Percentiles rank a stretch among this genome's conserved stretches.
phyloP scores from a whole-genome alignment of 225 moss, liverwort and hornwort genomes.

The Takakia lepidozioides region DNA sequence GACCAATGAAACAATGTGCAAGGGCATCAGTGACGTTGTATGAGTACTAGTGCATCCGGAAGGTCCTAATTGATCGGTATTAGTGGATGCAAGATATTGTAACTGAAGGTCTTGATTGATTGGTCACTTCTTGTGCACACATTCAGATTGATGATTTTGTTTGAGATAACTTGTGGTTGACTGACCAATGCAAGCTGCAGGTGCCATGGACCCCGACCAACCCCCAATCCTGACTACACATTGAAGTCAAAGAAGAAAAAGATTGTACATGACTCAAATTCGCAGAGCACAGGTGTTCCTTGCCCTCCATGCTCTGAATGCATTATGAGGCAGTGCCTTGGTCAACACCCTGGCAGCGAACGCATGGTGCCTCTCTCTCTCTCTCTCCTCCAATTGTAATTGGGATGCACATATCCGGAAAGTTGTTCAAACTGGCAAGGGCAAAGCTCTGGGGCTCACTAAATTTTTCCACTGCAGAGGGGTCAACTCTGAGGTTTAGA shows the following conservation, averaged over 20 bases:
- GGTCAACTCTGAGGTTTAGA: too few relatives aligned
- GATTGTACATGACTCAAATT: conserved; percentile 17
- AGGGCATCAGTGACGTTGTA: too few relatives aligned
- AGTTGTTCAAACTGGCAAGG: too few relatives aligned
- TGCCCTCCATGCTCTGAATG: conserved; percentile 80
- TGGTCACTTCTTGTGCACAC: too few relatives aligned
- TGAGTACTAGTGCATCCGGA: too few relatives aligned
- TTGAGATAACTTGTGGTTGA: neutral
- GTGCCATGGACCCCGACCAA: conserved; percentile 77
- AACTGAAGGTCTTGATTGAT: too few relatives aligned
- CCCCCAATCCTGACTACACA: conserved; percentile 71
- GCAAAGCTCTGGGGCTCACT: too few relatives aligned
- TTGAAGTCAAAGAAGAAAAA: conserved; percentile 72
- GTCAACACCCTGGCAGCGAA: conserved; percentile 69
- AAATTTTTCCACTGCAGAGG: too few relatives aligned
- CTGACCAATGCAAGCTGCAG: conserved; percentile 23
- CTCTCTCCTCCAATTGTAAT: neutral
- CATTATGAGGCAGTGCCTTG: conserved; percentile 63
- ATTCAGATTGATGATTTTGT: too few relatives aligned
- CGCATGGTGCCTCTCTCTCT: conserved; percentile 37
- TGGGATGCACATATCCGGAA: too few relatives aligned
- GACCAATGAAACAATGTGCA: conserved; percentile 1
- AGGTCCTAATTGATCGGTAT: too few relatives aligned
- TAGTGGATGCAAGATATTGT: too few relatives aligned
- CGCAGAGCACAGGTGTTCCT: conserved; percentile 35